phyloP scores from a whole-genome alignment of 495 filamentous ascomycete species.

The Tuber brumale region DNA sequence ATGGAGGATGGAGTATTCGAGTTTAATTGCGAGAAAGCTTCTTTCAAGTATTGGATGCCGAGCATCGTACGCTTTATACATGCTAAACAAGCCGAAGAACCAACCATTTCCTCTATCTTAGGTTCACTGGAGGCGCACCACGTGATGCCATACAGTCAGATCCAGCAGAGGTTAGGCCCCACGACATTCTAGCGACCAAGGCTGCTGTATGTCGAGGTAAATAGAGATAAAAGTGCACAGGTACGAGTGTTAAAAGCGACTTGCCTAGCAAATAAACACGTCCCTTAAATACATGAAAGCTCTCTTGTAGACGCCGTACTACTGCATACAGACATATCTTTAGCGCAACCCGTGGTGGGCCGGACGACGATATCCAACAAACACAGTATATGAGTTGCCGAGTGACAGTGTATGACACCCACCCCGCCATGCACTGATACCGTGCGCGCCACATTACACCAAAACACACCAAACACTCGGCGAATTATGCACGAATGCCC shows the following conservation, averaged over 20 bases:
- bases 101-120: neutral
- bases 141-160: neutral
- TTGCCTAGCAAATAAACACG: neutral
- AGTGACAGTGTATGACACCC: neutral
- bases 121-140: neutral
- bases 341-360: neutral
- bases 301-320: neutral
- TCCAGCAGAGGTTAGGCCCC: neutral
- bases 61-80: neutral
- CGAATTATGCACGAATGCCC: neutral
- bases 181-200: neutral
- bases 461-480: too few species aligned
- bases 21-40: neutral
- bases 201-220: neutral
- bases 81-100: neutral
- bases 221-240: neutral
- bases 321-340: neutral
- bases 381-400: neutral
- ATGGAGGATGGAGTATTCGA: neutral
- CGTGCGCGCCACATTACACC: neutral
- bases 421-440: too few species aligned
- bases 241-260: neutral
- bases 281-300: neutral
- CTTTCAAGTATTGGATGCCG: neutral
- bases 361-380: neutral